Conservation (phyloP, 1,139 yeast genomes). For the Protomyces arabidopsidicola region DNA sequence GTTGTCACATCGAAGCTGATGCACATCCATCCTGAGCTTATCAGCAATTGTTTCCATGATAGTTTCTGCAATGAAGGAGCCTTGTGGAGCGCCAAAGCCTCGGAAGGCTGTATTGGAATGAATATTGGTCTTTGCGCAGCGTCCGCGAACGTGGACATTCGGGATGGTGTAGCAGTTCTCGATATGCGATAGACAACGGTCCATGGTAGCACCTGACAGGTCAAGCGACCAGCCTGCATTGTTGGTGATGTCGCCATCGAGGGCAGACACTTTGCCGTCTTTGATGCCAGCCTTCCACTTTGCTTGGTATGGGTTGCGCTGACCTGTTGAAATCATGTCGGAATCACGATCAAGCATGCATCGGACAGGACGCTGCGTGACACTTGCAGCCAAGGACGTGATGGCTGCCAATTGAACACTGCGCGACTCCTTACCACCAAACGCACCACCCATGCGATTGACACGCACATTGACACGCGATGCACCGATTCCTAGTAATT, state of each 20-base stretch:
- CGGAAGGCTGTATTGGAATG: conserved; percentile 49
- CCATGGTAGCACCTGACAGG: conserved; percentile 47
- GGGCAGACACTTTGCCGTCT: conserved; percentile 43
- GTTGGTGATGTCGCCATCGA: conserved; percentile 43
- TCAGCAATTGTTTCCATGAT: conserved; percentile 44
- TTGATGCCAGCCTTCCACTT: conserved; percentile 45
- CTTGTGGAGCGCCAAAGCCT: conserved; percentile 51
- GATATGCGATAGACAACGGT: conserved; percentile 46
- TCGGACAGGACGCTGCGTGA: conserved; percentile 45
- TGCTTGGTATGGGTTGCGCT: conserved; percentile 47
- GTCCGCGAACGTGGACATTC: conserved; percentile 42
- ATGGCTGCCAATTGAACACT: conserved; percentile 44
- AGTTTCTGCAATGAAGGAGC: conserved; percentile 45
- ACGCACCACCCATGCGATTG: conserved; percentile 58
- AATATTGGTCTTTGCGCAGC: conserved; percentile 45
- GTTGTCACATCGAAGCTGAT: conserved; percentile 41
- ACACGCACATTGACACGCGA: conserved; percentile 43
- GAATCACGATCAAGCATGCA: conserved; percentile 44
- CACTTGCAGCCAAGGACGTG: conserved; percentile 55
- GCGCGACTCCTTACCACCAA: conserved; percentile 57
- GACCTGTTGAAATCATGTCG: conserved; percentile 47
- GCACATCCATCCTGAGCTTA: conserved; percentile 42
- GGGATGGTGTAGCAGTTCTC: conserved; percentile 47
- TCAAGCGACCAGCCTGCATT: conserved; percentile 50
- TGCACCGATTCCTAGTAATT: conserved; percentile 44